These are phyloP conservation scores for Xylariomycetidae sp. DNA, from an alignment of 2,329 filamentous ascomycete genomes.

Conservation along the genomic window DNA sequence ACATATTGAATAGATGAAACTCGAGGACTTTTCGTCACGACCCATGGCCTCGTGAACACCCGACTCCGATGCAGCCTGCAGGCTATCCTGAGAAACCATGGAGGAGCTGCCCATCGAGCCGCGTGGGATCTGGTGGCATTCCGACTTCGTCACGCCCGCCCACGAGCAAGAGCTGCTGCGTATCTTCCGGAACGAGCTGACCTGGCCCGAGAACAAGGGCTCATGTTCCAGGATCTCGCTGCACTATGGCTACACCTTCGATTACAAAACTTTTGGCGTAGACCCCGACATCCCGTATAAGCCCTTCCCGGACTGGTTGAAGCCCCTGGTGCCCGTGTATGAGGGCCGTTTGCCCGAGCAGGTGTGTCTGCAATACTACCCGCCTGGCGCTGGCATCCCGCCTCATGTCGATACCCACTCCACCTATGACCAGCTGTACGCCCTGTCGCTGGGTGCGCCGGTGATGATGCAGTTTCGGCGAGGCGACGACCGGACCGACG, in stretches of 20 bases:
- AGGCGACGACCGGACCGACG: conserved; percentile 16
- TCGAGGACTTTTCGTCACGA: too few relatives aligned
- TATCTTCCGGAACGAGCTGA: conserved; percentile 37
- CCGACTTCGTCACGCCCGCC: conserved; percentile 38
- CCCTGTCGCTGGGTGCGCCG: conserved; percentile 17
- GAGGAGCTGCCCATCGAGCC: conserved; percentile 22
- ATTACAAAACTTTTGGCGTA: conserved; percentile 52
- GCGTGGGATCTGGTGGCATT: conserved; percentile 36
- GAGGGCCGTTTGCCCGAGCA: conserved; percentile 45
- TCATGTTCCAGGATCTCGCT: conserved; percentile 34
- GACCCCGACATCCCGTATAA: conserved; percentile 43
- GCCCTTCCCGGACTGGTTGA: conserved; percentile 45
- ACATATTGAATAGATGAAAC: too few relatives aligned
- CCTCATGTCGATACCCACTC: conserved; percentile 55
- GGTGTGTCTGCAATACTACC: conserved; percentile 53
- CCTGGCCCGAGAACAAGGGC: conserved; percentile 40
- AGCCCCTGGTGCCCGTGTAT: conserved; percentile 38
- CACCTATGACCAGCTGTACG: conserved; percentile 29
- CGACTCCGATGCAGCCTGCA: too few relatives aligned
- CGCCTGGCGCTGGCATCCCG: conserved; percentile 53
- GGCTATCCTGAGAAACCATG: too few relatives aligned
- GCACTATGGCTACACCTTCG: conserved; percentile 52
- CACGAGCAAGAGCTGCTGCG: conserved; percentile 39
- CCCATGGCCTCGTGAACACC: too few relatives aligned
- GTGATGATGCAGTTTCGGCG: conserved; percentile 21